These are phyloP conservation scores for Suillus weaverae DNA, from an alignment of 768 basidiomycete species.

Conservation along the genomic window DNA sequence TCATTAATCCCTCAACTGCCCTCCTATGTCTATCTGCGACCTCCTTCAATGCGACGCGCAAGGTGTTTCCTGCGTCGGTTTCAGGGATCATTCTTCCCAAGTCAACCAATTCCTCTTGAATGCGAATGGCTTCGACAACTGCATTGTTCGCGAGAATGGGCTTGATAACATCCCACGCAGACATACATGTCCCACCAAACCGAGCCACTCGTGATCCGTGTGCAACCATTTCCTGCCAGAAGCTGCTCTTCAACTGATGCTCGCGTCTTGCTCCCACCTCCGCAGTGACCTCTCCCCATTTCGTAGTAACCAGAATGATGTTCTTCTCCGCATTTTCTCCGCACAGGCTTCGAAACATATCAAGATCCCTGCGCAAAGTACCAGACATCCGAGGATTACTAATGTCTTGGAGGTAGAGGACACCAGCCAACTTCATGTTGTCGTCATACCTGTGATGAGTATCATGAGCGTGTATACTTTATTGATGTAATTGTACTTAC, in stretches of 20 bases:
- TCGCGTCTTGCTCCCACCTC: slow-evolving; percentile 28
- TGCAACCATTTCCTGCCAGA: slow-evolving; percentile 30
- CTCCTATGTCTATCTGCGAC: too few relatives aligned
- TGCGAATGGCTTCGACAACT: background rate
- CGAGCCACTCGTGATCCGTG: slow-evolving; percentile 28
- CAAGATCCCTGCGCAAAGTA: slow-evolving; percentile 27
- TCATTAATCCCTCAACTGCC: too few relatives aligned
- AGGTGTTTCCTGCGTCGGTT: background rate
- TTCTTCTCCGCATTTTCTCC: slow-evolving; percentile 29
- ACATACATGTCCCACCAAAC: slow-evolving; percentile 19
- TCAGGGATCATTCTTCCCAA: background rate
- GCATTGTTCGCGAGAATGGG: background rate
- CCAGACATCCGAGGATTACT: slow-evolving; percentile 34
- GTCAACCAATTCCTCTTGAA: background rate
- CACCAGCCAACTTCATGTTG: slow-evolving; percentile 27
- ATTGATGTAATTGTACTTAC: slow-evolving; percentile 19
- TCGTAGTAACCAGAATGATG: slow-evolving; percentile 36
- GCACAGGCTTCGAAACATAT: slow-evolving; percentile 28
- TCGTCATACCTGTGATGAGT: slow-evolving; percentile 23
- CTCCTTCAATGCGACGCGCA: background rate
- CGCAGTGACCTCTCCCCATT: slow-evolving; percentile 31
- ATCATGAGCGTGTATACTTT: background rate
- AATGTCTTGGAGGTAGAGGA: slow-evolving; percentile 38
- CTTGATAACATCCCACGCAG: slow-evolving; percentile 32
- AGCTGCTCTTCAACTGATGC: slow-evolving; percentile 25